Conservation (phyloP, 495 filamentous ascomycete genomes). For the Hypoxylon lienhwacheense region DNA sequence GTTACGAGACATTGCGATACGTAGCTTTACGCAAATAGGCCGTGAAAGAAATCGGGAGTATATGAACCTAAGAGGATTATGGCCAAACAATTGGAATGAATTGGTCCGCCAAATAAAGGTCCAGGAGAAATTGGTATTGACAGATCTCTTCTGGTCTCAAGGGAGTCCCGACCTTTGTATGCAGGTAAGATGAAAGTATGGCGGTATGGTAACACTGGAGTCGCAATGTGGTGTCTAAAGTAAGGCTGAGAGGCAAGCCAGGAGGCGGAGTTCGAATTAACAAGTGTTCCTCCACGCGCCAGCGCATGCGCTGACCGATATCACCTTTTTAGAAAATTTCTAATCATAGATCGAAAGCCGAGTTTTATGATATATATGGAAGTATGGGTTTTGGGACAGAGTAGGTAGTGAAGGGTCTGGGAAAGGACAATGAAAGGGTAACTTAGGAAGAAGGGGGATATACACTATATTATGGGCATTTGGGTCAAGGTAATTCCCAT, state of each 20-base stretch:
- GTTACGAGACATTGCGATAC: slow-evolving; percentile 45
- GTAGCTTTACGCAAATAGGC: slow-evolving; percentile 3
- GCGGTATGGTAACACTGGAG: slow-evolving; percentile 9
- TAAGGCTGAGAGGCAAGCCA: slow-evolving; percentile 21
- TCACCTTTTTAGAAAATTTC: slow-evolving; percentile 15
- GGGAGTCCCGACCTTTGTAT: slow-evolving; percentile 13
- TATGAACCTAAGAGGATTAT: background rate
- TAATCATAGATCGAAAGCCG: slow-evolving; percentile 25
- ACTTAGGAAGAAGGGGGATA: slow-evolving; percentile 20
- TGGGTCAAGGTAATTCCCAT: slow-evolving; percentile 27
- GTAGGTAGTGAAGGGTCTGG: slow-evolving; percentile 8
- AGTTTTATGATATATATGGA: slow-evolving; percentile 21
- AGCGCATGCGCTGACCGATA: slow-evolving; percentile 20
- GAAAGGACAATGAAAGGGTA: slow-evolving; percentile 4
- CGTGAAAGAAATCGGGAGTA: background rate
- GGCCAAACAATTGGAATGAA: background rate
- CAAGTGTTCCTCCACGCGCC: slow-evolving; percentile 14
- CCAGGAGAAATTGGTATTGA: slow-evolving; percentile 9
- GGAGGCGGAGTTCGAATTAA: slow-evolving; percentile 21
- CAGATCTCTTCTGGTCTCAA: slow-evolving; percentile 3
- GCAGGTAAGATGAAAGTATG: slow-evolving; percentile 24
- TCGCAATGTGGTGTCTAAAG: slow-evolving; percentile 12
- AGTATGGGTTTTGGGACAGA: slow-evolving; percentile 4
- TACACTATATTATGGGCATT: slow-evolving; percentile 13
- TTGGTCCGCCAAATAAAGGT: background rate